Percentiles rank a stretch among this genome's conserved stretches.
phyloP scores from a whole-genome alignment of 164 flowering plant genomes.

The Vitis labrusca region DNA sequence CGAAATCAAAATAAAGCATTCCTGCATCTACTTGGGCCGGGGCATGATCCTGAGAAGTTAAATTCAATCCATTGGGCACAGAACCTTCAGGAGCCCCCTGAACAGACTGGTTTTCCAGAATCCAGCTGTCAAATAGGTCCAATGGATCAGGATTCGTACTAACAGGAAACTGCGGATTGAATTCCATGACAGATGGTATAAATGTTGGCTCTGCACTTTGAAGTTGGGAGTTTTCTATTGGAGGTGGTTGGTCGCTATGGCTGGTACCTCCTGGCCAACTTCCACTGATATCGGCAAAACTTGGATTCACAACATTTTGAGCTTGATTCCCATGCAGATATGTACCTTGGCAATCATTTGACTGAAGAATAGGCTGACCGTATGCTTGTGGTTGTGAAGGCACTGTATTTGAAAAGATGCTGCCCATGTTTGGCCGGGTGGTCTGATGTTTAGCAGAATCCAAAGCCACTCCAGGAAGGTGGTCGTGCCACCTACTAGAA shows the following conservation, averaged over 20 bases:
- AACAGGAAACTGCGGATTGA: constrained; percentile 12
- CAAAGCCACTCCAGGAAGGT: constrained; percentile 6
- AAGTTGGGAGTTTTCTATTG: constrained; percentile 10
- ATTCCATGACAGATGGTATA: constrained; percentile 19
- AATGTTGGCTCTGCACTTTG: constrained; percentile 17
- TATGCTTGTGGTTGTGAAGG: constrained; percentile 16
- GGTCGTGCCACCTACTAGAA: constrained; percentile 16
- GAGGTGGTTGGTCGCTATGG: constrained; percentile 14
- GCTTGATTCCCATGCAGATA: constrained; percentile 10
- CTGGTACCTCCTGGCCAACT: constrained; percentile 8
- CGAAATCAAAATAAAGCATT: constrained; percentile 39
- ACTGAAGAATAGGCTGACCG: constrained; percentile 16
- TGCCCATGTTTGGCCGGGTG: constrained; percentile 4
- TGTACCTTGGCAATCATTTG: constrained; percentile 21
- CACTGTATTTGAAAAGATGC: neutral
- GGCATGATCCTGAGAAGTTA: constrained; percentile 15
- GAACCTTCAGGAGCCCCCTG: constrained; percentile 18
- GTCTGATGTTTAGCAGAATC: constrained; percentile 12
- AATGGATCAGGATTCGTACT: constrained; percentile 10
- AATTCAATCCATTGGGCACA: constrained; percentile 16
- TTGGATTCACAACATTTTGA: constrained; percentile 6
- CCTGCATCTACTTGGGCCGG: constrained; percentile 24
- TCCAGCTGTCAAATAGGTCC: constrained; percentile 29
- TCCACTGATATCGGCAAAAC: constrained; percentile 10
- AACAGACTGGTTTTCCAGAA: constrained; percentile 28